These are phyloP conservation scores for Lactarius hatsudake DNA, from an alignment of 768 basidiomycete genomes.

Conservation along the genomic window DNA sequence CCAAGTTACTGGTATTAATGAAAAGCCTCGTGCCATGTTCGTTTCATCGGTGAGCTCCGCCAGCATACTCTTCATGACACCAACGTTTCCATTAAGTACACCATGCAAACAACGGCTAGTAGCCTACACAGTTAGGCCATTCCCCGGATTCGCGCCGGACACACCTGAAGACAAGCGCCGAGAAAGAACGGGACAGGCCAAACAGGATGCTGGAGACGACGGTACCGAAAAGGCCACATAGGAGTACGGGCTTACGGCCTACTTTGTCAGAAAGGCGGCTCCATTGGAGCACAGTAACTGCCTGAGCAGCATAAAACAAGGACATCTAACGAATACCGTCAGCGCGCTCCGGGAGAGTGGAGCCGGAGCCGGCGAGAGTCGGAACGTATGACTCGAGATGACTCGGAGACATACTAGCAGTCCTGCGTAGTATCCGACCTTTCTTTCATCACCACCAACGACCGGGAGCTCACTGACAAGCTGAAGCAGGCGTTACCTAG, in stretches of 20 bases:
- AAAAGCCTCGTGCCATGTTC: conserved; percentile 47
- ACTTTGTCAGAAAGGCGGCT: conserved; percentile 46
- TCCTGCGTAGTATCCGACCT: conserved; percentile 50
- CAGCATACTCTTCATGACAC: conserved; percentile 38
- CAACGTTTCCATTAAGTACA: conserved; percentile 9
- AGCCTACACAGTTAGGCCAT: conserved; percentile 56
- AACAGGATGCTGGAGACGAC: conserved; percentile 36
- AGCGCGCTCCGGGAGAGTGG: background rate
- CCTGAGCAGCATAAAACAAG: conserved; percentile 46
- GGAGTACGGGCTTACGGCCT: conserved; percentile 49
- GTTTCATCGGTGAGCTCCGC: conserved; percentile 63
- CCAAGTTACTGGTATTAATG: conserved; percentile 35
- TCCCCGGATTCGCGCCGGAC: background rate
- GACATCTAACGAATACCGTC: conserved; percentile 38
- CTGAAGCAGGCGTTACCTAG: conserved; percentile 29
- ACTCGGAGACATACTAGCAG: conserved; percentile 39
- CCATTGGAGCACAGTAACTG: conserved; percentile 47
- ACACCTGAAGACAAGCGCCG: conserved; percentile 33
- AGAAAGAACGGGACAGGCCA: conserved; percentile 39
- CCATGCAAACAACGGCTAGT: conserved; percentile 12
- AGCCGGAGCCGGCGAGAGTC: too few species aligned
- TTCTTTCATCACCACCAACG: conserved; percentile 43
- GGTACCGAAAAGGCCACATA: conserved; percentile 38
- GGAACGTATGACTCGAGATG: too few species aligned
- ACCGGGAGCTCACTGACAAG: conserved; percentile 43